phyloP scores from a whole-genome alignment of 164 flowering plant genomes.

The Tinospora cordifolia region DNA sequence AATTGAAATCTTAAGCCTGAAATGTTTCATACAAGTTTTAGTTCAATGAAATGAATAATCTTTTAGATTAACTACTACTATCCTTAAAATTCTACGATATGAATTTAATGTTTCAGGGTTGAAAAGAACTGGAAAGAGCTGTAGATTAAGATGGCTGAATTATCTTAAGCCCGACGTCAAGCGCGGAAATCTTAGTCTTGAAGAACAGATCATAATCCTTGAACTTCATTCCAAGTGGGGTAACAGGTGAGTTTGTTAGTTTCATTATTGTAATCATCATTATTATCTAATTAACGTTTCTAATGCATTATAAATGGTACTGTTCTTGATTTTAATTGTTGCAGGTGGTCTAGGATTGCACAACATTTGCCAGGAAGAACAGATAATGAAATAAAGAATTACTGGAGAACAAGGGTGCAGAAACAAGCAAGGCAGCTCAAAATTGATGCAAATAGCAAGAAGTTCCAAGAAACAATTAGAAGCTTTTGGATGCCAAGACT shows the following conservation, averaged over 20 bases:
- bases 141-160: constrained; percentile 84
- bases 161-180: constrained; percentile 74
- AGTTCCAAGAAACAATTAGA: constrained; percentile 39
- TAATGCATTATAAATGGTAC: neutral
- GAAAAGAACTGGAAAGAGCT: constrained; percentile 83
- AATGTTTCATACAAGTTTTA: constrained; percentile 8
- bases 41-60: neutral
- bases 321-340: neutral
- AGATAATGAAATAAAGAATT: constrained; percentile 85
- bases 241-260: constrained; percentile 43
- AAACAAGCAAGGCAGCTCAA: constrained; percentile 69
- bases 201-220: constrained; percentile 71
- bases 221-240: constrained; percentile 88
- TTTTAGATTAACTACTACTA: neutral
- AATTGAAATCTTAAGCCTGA: constrained; percentile 82
- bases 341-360: constrained; percentile 89
- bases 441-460: constrained; percentile 46
- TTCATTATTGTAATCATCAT: neutral
- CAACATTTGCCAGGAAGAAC: constrained; percentile 82
- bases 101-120: constrained; percentile 34
- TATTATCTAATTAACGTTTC: neutral
- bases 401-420: constrained; percentile 81
- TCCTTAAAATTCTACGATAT: neutral
- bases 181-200: constrained; percentile 61
- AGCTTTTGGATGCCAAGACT: constrained; percentile 61